A percentile compares a stretch with the other conserved stretches of the same genome.
Evolutionary conservation across 495 filamentous ascomycete genomes (phyloP).

Genomic region (Neurospora cerealis): DNA sequence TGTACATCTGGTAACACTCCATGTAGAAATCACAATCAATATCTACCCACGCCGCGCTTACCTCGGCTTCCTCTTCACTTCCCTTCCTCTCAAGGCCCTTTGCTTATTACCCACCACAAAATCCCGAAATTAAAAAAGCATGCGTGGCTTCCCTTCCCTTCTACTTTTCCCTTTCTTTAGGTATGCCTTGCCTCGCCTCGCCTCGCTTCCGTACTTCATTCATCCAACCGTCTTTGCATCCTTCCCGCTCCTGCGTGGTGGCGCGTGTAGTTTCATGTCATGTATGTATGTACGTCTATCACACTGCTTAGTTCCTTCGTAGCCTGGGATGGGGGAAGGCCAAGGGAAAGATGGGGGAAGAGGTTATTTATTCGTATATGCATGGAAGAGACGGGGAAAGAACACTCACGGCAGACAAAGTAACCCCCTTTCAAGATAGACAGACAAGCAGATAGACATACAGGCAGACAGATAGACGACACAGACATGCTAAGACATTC

Average conservation of each 20-base stretch:
- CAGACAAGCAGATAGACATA: background rate
- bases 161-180: background rate
- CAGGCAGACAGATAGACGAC: background rate
- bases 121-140: background rate
- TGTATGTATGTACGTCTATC: background rate
- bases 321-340: background rate
- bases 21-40: background rate
- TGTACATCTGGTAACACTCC: background rate
- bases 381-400: background rate
- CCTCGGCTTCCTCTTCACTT: background rate
- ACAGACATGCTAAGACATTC: background rate
- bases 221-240: background rate
- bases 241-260: background rate
- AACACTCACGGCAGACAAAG: background rate
- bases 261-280: background rate
- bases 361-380: background rate
- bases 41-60: background rate
- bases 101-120: background rate
- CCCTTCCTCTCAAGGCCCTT: background rate
- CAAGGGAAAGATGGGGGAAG: background rate
- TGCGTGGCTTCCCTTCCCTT: background rate
- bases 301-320: background rate
- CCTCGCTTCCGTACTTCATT: background rate
- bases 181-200: background rate
- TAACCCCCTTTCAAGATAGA: background rate